A percentile compares a stretch with the other conserved stretches of the same genome.
Evolutionary conservation across 768 basidiomycete species (phyloP).

Genomic region (Tricholoma furcatifolium): DNA sequence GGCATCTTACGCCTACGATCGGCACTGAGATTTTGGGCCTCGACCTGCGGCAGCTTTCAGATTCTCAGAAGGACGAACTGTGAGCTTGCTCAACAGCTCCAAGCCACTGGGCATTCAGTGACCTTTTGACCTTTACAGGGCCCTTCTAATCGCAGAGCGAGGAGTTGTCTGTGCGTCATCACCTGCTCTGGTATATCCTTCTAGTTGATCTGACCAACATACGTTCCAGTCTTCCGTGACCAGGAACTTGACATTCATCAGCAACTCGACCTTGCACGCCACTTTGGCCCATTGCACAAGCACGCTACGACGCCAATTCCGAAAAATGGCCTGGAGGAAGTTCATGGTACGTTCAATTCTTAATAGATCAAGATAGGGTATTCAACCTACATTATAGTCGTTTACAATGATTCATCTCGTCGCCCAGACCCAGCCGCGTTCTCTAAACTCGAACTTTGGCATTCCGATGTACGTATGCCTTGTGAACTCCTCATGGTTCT

Average conservation of each 20-base stretch:
- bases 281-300: constrained; percentile 78
- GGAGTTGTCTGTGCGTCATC: constrained; percentile 62
- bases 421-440: constrained; percentile 65
- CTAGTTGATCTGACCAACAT: background rate
- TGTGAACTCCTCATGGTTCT: background rate
- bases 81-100: constrained; percentile 28
- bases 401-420: constrained; percentile 65
- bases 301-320: constrained; percentile 83
- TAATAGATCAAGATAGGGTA: constrained; percentile 5
- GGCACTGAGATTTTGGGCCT: constrained; percentile 76
- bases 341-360: constrained; percentile 52
- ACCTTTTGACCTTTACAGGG: constrained; percentile 34
- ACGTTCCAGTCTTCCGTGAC: constrained; percentile 62
- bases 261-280: constrained; percentile 68
- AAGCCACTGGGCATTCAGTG: constrained; percentile 6
- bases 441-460: constrained; percentile 76
- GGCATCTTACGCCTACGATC: constrained; percentile 66
- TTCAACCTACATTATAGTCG: constrained; percentile 40
- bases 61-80: constrained; percentile 78
- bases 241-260: constrained; percentile 68
- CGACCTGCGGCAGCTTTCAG: constrained; percentile 67
- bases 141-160: constrained; percentile 71
- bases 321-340: constrained; percentile 71
- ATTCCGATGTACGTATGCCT: constrained; percentile 60
- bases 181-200: background rate